These are phyloP conservation scores for Cladophialophora chaetospira DNA, from an alignment of 2,329 filamentous ascomycete genomes.

Conservation along the genomic window DNA sequence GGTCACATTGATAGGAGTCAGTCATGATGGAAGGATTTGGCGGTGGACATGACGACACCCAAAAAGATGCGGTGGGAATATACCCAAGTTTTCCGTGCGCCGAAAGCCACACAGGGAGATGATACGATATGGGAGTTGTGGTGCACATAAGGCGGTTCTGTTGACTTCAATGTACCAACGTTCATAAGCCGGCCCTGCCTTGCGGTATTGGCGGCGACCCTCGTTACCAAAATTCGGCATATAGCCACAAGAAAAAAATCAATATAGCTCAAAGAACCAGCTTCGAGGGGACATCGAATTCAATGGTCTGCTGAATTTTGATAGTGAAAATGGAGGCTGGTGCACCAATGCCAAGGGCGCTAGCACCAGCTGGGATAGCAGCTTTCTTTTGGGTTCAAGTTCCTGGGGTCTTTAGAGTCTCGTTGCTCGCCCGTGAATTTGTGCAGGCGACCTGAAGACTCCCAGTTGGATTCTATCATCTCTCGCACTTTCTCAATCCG, in stretches of 20 bases:
- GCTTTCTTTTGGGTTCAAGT: constrained; percentile 8
- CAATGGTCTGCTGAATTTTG: no score
- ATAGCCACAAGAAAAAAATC: constrained; percentile 2
- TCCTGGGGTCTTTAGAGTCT: constrained; percentile 16
- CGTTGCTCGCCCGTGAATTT: constrained; percentile 12
- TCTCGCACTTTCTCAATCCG: neutral
- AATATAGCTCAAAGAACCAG: neutral
- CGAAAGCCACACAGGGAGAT: constrained; percentile 3
- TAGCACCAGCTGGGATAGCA: constrained; percentile 4
- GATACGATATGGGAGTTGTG: constrained; percentile 11
- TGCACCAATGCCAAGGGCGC: constrained; percentile 10
- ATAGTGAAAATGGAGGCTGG: no score
- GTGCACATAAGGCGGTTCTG: neutral
- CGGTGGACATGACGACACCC: constrained; percentile 18
- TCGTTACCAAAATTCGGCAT: neutral
- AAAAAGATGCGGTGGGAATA: constrained; percentile 13
- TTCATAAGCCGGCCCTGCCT: constrained; percentile 1
- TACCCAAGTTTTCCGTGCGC: neutral
- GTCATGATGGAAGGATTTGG: constrained; percentile 9
- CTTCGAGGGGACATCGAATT: neutral
- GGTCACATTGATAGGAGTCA: neutral
- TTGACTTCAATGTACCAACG: constrained; percentile 14
- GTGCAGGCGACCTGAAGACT: constrained; percentile 11
- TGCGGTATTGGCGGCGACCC: neutral
- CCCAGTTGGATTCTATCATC: neutral